Evolutionary conservation across 768 basidiomycete genomes (phyloP).

Genomic region (Thelephora aurantiotincta): DNA sequence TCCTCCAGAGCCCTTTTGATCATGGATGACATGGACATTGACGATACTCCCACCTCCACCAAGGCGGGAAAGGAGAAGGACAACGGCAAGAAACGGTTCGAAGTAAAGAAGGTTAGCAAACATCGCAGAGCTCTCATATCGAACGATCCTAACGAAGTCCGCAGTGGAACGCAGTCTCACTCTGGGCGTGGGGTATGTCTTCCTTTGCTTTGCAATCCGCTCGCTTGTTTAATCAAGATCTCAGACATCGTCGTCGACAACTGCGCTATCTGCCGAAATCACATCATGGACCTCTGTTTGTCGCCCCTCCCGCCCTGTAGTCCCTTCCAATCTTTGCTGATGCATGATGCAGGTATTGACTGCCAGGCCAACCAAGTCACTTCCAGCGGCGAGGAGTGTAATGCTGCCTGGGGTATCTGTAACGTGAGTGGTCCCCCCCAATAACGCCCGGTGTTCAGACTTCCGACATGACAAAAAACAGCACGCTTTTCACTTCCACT

Average conservation of each 20-base stretch:
- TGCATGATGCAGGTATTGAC: slow-evolving; percentile 67
- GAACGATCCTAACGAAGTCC: background rate
- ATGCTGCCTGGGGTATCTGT: slow-evolving; percentile 98
- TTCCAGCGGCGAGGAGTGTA: slow-evolving; percentile 91
- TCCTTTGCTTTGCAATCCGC: background rate
- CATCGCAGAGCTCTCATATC: background rate
- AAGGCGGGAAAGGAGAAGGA: slow-evolving; percentile 35
- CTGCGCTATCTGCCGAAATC: slow-evolving; percentile 98
- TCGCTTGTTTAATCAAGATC: background rate
- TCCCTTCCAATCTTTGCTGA: background rate
- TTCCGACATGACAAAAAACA: slow-evolving; percentile 15
- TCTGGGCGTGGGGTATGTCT: slow-evolving; percentile 93
- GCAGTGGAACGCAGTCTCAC: slow-evolving; percentile 96
- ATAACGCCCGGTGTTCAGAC: background rate
- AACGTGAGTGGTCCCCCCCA: slow-evolving; percentile 44
- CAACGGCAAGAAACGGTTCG: slow-evolving; percentile 71
- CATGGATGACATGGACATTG: slow-evolving; percentile 66
- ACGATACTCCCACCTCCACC: slow-evolving; percentile 27
- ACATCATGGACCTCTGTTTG: slow-evolving; percentile 99
- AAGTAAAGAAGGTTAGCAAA: slow-evolving; percentile 87
- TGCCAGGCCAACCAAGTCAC: slow-evolving; percentile 99
- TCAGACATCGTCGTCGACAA: slow-evolving; percentile 97
- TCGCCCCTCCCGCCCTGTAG: slow-evolving; percentile 7
- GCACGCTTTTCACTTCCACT: slow-evolving; percentile 99
- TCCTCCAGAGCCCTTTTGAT: background rate